Percentiles rank a stretch among this genome's conserved stretches.
These are phyloP conservation scores for Hibiscus tridactylites DNA, from an alignment of 345 rosid genomes.

Conservation along the genomic window DNA sequence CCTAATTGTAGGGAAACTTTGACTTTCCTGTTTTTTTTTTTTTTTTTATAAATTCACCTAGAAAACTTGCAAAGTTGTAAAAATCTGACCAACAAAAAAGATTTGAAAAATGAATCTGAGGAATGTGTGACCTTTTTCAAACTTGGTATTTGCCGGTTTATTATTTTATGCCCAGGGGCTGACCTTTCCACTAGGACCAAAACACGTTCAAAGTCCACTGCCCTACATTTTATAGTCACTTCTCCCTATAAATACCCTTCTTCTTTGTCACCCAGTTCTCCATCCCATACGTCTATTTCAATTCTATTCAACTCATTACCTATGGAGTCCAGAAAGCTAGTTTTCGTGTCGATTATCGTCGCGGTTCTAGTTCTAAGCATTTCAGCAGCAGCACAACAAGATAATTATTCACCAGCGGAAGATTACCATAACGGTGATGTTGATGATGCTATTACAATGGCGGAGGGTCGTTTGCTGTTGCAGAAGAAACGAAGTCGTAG, in stretches of 20 bases:
- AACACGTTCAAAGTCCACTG: not conserved
- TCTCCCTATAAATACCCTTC: conserved; percentile 4
- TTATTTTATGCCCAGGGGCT: not conserved
- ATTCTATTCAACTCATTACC: not conserved
- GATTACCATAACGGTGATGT: not conserved
- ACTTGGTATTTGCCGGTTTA: not conserved
- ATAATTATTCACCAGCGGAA: not conserved
- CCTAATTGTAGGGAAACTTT: not conserved
- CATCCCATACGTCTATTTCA: not conserved
- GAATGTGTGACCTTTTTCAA: not conserved
- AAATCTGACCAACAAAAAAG: not conserved
- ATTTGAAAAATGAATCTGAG: not conserved
- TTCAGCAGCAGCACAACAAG: not conserved
- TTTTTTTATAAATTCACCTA: not conserved
- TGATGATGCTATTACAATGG: not conserved
- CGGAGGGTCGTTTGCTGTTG: not conserved
- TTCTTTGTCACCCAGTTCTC: not conserved
- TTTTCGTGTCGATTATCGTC: not conserved
- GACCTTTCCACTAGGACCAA: not conserved
- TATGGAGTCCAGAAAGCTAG: not conserved
- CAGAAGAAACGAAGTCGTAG: not conserved
- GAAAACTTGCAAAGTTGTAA: not conserved
- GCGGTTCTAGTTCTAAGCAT: not conserved
- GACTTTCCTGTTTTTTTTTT: not conserved
- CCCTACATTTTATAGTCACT: not conserved